Evolutionary conservation across 2,329 filamentous ascomycete genomes (phyloP).

Genomic region (Venturia effusa): DNA sequence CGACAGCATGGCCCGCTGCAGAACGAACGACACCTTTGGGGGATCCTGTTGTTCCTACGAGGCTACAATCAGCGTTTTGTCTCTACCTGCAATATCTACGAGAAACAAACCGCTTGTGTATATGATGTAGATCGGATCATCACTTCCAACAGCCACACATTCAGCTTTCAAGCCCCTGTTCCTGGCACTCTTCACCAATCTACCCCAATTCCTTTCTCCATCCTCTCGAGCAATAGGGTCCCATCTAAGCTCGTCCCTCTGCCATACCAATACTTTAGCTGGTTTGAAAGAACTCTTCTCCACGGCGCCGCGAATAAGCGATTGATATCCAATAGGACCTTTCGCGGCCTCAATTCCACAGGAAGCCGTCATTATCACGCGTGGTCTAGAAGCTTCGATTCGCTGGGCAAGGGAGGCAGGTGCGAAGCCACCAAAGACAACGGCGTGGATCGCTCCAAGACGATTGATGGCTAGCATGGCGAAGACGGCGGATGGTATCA

Average conservation of each 20-base stretch:
- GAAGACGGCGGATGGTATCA: slow-evolving; percentile 83
- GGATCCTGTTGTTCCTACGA: slow-evolving; percentile 58
- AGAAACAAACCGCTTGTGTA: slow-evolving; percentile 57
- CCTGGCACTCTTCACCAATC: slow-evolving; percentile 58
- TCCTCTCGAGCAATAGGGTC: slow-evolving; percentile 52
- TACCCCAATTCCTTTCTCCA: slow-evolving; percentile 71
- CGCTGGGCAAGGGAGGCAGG: slow-evolving; percentile 71
- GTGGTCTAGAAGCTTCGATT: slow-evolving; percentile 71
- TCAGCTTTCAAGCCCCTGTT: slow-evolving; percentile 57
- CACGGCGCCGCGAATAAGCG: slow-evolving; percentile 66
- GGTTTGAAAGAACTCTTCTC: slow-evolving; percentile 60
- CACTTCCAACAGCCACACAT: slow-evolving; percentile 67
- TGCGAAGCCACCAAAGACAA: slow-evolving; percentile 90
- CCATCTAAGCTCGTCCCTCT: slow-evolving; percentile 69
- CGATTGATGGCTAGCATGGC: slow-evolving; percentile 73
- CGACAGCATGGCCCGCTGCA: slow-evolving; percentile 78
- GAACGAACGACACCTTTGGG: slow-evolving; percentile 78
- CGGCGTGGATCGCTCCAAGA: slow-evolving; percentile 77
- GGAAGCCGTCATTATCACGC: slow-evolving; percentile 73
- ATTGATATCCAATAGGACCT: slow-evolving; percentile 65
- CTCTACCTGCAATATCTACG: background rate
- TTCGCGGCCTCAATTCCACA: slow-evolving; percentile 86
- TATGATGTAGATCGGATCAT: slow-evolving; percentile 79
- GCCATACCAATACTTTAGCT: slow-evolving; percentile 65
- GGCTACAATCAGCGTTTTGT: background rate